Percentiles rank a stretch among this genome's conserved stretches.
Evolutionary conservation across 1,284 basidiomycete genomes (phyloP).

Genomic region (Phylloboletellus chloephorus): DNA sequence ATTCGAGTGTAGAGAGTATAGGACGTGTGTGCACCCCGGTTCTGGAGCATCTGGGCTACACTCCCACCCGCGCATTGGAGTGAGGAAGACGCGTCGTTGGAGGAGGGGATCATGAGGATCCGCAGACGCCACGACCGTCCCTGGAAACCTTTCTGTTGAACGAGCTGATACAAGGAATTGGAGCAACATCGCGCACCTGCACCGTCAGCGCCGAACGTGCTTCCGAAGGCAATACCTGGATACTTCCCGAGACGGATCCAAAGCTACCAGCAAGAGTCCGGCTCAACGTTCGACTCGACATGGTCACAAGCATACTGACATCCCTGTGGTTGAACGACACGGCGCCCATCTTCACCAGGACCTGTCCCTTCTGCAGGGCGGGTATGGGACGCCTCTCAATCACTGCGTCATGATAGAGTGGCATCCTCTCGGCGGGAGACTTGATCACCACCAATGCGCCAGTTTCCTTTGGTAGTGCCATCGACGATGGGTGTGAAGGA

Average conservation of each 20-base stretch:
- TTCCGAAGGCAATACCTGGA: slow-evolving; percentile 57
- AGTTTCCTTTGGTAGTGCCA: slow-evolving; percentile 31
- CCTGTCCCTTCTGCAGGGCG: slow-evolving; percentile 46
- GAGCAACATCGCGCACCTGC: slow-evolving; percentile 44
- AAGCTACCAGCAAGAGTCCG: slow-evolving; percentile 39
- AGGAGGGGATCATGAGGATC: slow-evolving; percentile 52
- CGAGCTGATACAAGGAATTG: background rate
- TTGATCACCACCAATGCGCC: slow-evolving; percentile 42
- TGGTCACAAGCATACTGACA: slow-evolving; percentile 40
- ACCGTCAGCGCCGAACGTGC: slow-evolving; percentile 67
- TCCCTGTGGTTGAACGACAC: slow-evolving; percentile 79
- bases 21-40: no score
- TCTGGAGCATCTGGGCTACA: slow-evolving; percentile 51
- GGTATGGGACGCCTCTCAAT: slow-evolving; percentile 47
- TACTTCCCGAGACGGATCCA: slow-evolving; percentile 74
- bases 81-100: slow-evolving; percentile 66
- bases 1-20: no score
- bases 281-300: background rate
- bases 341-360: slow-evolving; percentile 63
- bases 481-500: slow-evolving; percentile 8
- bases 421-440: slow-evolving; percentile 29
- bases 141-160: slow-evolving; percentile 32
- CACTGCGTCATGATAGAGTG: slow-evolving; percentile 48
- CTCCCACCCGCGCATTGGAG: slow-evolving; percentile 74
- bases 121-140: slow-evolving; percentile 55